Conservation (phyloP, 2,329 filamentous ascomycete genomes). For the Phaeophleospora eucalypticola region DNA sequence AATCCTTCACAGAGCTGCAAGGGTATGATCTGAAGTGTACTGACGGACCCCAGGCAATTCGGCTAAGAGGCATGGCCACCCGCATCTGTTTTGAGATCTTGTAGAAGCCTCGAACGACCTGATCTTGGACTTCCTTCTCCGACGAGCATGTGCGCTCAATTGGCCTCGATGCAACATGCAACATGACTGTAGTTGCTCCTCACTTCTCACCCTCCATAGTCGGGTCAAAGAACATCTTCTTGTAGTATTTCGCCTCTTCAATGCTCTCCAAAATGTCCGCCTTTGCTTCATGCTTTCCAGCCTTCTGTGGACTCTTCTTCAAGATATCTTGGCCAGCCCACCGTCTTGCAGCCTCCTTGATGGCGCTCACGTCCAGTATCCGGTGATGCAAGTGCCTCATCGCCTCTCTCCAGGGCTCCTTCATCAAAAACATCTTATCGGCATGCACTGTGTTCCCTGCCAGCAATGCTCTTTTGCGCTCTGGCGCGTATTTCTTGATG, state of each 20-base stretch:
- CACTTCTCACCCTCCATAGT: too few relatives aligned
- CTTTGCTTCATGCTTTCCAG: conserved; percentile 72
- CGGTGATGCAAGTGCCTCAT: conserved; percentile 80
- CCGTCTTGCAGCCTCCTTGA: conserved; percentile 83
- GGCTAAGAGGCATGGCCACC: too few relatives aligned
- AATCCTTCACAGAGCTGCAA: too few relatives aligned
- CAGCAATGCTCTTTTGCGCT: conserved; percentile 64
- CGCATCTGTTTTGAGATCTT: too few relatives aligned
- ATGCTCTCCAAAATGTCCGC: conserved; percentile 96
- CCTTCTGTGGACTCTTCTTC: conserved; percentile 65
- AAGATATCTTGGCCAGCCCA: conserved; percentile 68
- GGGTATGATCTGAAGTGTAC: too few relatives aligned
- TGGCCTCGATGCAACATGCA: too few relatives aligned
- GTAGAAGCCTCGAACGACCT: too few relatives aligned
- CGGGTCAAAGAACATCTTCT: conserved; percentile 59
- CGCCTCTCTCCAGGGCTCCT: conserved; percentile 68
- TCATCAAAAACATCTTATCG: conserved; percentile 75
- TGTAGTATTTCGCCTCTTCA: conserved; percentile 81
- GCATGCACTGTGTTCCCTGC: conserved; percentile 93
- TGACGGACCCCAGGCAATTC: too few relatives aligned
- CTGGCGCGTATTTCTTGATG: conserved; percentile 67
- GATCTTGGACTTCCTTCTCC: too few relatives aligned
- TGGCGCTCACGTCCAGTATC: conserved; percentile 82
- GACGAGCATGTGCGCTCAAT: too few relatives aligned
- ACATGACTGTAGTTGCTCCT: too few relatives aligned